These are phyloP conservation scores for Phlegmacium glaucopus DNA, from an alignment of 768 basidiomycete genomes.

Conservation along the genomic window DNA sequence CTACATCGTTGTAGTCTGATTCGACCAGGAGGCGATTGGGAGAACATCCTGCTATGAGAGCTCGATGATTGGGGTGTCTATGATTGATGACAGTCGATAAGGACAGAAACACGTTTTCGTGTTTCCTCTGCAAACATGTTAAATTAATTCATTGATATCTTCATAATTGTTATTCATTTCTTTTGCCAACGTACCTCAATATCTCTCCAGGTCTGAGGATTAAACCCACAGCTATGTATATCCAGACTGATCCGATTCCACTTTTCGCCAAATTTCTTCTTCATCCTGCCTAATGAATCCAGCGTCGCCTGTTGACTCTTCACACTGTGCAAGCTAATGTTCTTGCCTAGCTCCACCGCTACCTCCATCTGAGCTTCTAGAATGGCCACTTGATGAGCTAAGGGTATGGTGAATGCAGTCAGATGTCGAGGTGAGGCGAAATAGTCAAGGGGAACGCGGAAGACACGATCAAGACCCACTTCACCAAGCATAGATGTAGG, in stretches of 20 bases:
- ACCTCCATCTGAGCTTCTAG: conserved; percentile 81
- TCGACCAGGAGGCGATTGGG: conserved; percentile 77
- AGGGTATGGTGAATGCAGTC: conserved; percentile 74
- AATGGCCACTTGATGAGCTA: conserved; percentile 79
- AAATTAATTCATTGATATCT: no score
- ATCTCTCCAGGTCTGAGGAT: conserved; percentile 66
- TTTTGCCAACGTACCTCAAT: conserved; percentile 56
- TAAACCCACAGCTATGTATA: conserved; percentile 87
- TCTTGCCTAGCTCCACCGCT: conserved; percentile 75
- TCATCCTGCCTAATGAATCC: conserved; percentile 60
- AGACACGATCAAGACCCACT: conserved; percentile 83
- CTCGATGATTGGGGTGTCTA: conserved; percentile 58
- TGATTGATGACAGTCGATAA: conserved; percentile 84
- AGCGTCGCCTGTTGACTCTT: conserved; percentile 68
- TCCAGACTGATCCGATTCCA: conserved; percentile 78
- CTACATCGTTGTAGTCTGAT: conserved; percentile 77
- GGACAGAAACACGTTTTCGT: conserved; percentile 82
- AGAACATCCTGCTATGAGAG: conserved; percentile 62
- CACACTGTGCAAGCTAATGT: conserved; percentile 87
- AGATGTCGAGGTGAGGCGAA: conserved; percentile 48
- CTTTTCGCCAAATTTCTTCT: conserved; percentile 46
- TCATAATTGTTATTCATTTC: no score
- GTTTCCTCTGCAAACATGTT: conserved; percentile 47
- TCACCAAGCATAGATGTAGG: conserved; percentile 87
- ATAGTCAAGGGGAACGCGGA: conserved; percentile 66